Evolutionary conservation across 495 filamentous ascomycete species (phyloP), one percentile per base, ranked within the genome.

Genomic region (Pyrenula massariospora): DNA sequence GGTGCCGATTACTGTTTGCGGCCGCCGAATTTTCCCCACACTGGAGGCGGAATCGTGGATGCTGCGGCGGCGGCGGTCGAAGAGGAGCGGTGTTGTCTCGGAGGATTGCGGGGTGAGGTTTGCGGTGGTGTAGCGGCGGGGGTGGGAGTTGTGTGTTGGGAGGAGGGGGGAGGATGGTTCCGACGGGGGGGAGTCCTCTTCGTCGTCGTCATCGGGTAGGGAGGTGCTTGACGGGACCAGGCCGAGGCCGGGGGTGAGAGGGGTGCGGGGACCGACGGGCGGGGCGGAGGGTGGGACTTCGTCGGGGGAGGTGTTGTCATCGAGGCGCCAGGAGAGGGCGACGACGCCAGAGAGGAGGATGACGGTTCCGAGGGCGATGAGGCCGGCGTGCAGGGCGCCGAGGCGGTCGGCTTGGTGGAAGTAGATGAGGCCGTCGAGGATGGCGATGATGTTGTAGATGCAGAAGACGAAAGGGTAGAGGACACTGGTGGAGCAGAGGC

Each of bases 371-470:
- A 99, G 66, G 0, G 90, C 80, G 57, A 99, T 95, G 21, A 96
- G 83, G 21, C 83, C 81, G 12, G 88, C 92, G 60, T 88, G 85
- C 19, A 92, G 72, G 1, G 82, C 73, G 19, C 82, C 76, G 48
- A 99, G 80, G 54, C 88, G 80, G 25, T 86, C 84, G 24, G 85
- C 85, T 70, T 99, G 94, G 52, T 82, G 80, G 74, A 97, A 99
- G 69, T 99, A 99, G 54, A 99, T 93, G 54, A 99, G 76, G 19
- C 93, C 93, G 71, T 99, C 94, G 58, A 97, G 74, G 60, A 97
- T 99, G 57, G 93, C 94, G 60, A 96, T 92, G 62, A 99, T 96
- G 77, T 99, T 99, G 76, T 97, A 99, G 59, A 96, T 84, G 81
- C 93, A 99, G 72, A 99, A 99, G 36, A 96, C 90, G 63, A 97